phyloP scores from a whole-genome alignment of 345 rosid genomes.

The Boechera retrofracta region DNA sequence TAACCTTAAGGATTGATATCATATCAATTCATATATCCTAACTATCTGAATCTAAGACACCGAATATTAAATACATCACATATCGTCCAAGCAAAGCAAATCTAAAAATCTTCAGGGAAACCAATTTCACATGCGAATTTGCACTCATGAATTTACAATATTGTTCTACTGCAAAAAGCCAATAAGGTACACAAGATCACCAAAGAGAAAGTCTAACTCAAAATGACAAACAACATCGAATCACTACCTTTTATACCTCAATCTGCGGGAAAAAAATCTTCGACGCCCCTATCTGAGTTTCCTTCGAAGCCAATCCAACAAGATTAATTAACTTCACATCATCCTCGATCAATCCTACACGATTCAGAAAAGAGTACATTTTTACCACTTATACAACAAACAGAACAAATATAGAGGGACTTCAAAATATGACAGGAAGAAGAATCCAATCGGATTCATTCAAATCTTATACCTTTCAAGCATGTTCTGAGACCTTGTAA shows the following conservation, averaged over 20 bases:
- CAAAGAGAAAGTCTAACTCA: background rate
- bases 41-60: conserved; percentile 1
- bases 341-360: conserved; percentile 27
- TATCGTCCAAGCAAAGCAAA: conserved; percentile 15
- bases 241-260: conserved; percentile 25
- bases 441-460: conserved; percentile 16
- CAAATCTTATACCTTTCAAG: conserved; percentile 50
- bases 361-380: conserved; percentile 17
- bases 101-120: background rate
- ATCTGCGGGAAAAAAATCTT: conserved; percentile 21
- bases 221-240: conserved; percentile 16
- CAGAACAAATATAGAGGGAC: background rate
- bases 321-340: conserved; percentile 35
- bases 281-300: conserved; percentile 7
- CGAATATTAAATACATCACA: conserved; percentile 9
- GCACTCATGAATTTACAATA: conserved; percentile 1
- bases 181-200: conserved; percentile 11
- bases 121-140: background rate
- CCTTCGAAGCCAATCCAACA: conserved; percentile 25
- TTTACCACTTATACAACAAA: background rate
- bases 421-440: background rate
- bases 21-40: background rate
- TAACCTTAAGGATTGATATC: background rate
- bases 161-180: background rate
- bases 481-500: conserved; percentile 57